Base-by-base conservation (phyloP, 805 yeast species). In the Schwanniomyces polymorphus region DNA sequence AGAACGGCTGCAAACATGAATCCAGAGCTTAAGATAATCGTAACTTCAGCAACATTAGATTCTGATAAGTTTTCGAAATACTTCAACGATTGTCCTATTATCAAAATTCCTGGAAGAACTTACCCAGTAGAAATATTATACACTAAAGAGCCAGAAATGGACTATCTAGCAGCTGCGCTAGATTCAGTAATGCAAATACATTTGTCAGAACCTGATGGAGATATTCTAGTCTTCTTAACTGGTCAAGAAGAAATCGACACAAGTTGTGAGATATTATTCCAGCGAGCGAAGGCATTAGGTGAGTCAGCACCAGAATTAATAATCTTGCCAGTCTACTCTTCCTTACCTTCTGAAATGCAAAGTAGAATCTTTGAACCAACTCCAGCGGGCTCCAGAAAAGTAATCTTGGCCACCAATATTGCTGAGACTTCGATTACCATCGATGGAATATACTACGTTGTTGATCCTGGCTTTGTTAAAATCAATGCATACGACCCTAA, bases 391-490 rank as follows among this genome's bases (percentile, higher is more conserved):
- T 79, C 89, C 31, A 70, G 99, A 44, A 94, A 94, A 62, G 96
- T 91, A 3, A 89, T 94, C 7, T 72, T 94, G 46, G 98, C 99
- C 0, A 94, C 99, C 1, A 92, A 92, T 58, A 94, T 92, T 55
- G 99, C 98, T 0, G 99, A 92, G 66, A 94, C 99, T 0, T 92
- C 98, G 7, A 82, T 94, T 57, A 94, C 99, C 3, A 91, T 94
- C 50, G 97, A 92, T 64, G 97, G 97, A 10, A 86, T 94, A 29
- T 85, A 77, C 53, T 94, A 84, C 60, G 99, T 94, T 27, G 81
- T 94, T 23, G 99, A 94, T 60, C 95, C 97, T 0, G 99, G 99
- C 0, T 91, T 87, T 65, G 92, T 91, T 12, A 94, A 94, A 65
- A 81, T 91, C 41, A 91, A 89, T 57, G 88, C 90, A 1, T 92